Percentiles rank a stretch among this genome's conserved stretches.
Conservation (phyloP, 352 stramenopile genomes). For the Bremia lactucae region DNA sequence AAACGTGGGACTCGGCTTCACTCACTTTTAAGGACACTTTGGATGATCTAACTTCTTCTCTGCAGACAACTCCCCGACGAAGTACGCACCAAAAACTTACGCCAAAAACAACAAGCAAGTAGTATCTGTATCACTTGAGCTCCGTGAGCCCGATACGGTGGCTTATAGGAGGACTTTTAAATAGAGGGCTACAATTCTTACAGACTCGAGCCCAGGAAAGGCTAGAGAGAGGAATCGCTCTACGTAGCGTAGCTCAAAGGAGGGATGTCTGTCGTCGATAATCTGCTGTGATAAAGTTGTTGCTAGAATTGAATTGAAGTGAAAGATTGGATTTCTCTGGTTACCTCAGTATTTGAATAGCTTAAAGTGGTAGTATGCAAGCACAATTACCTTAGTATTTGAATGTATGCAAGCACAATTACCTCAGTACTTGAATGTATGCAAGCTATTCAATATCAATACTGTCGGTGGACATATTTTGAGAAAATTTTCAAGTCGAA, state of each 20-base stretch:
- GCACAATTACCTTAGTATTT: no score
- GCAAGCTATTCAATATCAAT: no score
- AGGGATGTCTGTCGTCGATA: conserved; percentile 14
- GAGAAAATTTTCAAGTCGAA: no score
- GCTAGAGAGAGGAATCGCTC: no score
- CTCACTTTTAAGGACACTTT: conserved; percentile 26
- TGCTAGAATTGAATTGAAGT: no score
- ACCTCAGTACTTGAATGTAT: no score
- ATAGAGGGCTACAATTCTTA: background rate
- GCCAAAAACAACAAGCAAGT: conserved; percentile 28
- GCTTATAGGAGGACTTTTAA: conserved; percentile 9
- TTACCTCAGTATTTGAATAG: no score
- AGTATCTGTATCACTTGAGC: conserved; percentile 7
- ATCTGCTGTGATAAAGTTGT: conserved; percentile 17
- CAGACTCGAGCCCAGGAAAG: background rate
- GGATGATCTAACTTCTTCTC: conserved; percentile 12
- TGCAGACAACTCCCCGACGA: conserved; percentile 10
- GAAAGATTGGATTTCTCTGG: no score
- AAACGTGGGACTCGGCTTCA: conserved; percentile 33
- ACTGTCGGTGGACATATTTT: no score
- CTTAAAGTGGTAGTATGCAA: no score
- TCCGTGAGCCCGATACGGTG: conserved; percentile 15
- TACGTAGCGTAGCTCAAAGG: no score
- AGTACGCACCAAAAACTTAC: conserved; percentile 24
- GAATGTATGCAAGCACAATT: no score